These are phyloP conservation scores for Poa annua DNA, from an alignment of 176 grass and related monocot genomes.

Conservation along the genomic window DNA sequence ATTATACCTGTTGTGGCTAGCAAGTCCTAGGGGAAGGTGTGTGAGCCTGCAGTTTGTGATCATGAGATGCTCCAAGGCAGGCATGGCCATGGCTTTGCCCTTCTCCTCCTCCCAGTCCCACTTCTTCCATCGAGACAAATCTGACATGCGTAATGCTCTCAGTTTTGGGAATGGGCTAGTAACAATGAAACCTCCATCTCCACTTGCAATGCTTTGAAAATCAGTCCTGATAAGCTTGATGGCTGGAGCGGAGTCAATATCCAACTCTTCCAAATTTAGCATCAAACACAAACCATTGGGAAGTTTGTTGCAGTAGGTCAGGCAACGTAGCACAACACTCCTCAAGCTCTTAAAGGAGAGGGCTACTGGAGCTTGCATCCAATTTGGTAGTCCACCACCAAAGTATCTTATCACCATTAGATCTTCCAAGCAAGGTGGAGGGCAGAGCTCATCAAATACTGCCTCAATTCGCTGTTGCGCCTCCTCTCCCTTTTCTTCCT, in stretches of 20 bases:
- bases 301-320: no score
- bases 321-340: no score
- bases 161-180: not conserved
- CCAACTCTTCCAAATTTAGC: not conserved
- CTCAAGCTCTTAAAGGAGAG: no score
- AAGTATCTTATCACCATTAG: no score
- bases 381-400: no score
- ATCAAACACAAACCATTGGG: no score
- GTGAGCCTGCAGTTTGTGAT: fast-evolving
- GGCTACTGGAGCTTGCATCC: no score
- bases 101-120: conserved; percentile 20
- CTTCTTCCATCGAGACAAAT: not conserved
- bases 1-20: no score
- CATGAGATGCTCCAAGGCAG: fast-evolving
- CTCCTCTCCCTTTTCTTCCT: not conserved
- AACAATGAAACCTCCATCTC: not conserved
- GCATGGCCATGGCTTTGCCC: not conserved
- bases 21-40: no score
- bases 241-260: fast-evolving
- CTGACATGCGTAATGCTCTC: fast-evolving
- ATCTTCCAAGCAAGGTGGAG: no score
- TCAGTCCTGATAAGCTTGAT: not conserved
- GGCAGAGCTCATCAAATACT: no score
- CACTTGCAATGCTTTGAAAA: not conserved
- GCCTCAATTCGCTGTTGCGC: no score